phyloP scores from a whole-genome alignment of 495 filamentous ascomycete species.

The Umbilicaria muhlenbergii region DNA sequence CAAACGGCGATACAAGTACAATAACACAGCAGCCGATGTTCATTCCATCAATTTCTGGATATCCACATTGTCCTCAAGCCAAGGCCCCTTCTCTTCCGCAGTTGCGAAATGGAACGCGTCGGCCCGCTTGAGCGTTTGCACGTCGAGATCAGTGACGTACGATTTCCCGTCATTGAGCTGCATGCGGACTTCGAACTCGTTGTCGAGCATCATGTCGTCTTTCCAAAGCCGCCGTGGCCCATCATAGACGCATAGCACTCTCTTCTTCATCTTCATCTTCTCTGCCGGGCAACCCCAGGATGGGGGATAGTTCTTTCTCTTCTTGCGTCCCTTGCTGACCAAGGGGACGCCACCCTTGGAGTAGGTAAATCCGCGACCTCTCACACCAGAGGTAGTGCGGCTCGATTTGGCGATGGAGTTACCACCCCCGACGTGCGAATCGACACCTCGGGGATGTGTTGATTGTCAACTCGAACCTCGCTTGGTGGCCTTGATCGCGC shows the following conservation, averaged over 20 bases:
- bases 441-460: constrained; percentile 38
- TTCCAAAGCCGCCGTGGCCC: constrained; percentile 80
- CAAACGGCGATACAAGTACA: no score
- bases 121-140: constrained; percentile 75
- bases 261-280: constrained; percentile 96
- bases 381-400: constrained; percentile 20
- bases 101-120: constrained; percentile 63
- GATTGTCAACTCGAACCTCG: constrained; percentile 37
- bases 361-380: constrained; percentile 27
- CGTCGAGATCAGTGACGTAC: constrained; percentile 88
- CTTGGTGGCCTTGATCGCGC: constrained; percentile 26
- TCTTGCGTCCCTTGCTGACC: constrained; percentile 56
- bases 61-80: constrained; percentile 31
- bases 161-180: constrained; percentile 46
- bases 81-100: constrained; percentile 71
- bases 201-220: constrained; percentile 98
- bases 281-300: constrained; percentile 82
- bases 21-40: background rate
- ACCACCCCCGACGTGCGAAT: constrained; percentile 36
- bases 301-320: constrained; percentile 78
- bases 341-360: constrained; percentile 41
- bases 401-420: constrained; percentile 30
- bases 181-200: constrained; percentile 84
- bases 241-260: constrained; percentile 85
- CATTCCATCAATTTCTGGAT: constrained; percentile 15